phyloP scores from a whole-genome alignment of 2,329 filamentous ascomycete genomes.

The Colletotrichum scovillei region DNA sequence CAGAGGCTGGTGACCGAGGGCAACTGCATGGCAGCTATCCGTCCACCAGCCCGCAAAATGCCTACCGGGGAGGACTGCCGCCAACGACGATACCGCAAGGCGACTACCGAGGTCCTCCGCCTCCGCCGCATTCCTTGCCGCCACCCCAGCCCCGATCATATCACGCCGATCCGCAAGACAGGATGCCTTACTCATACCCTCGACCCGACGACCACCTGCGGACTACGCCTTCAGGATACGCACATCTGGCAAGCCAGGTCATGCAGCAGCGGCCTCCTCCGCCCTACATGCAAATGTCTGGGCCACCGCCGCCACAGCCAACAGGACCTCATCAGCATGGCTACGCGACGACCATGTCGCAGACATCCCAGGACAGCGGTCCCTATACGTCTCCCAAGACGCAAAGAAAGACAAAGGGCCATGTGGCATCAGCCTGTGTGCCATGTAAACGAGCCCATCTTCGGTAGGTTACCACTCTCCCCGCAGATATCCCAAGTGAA shows the following conservation, averaged over 20 bases:
- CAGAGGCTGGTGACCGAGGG: slow-evolving; percentile 66
- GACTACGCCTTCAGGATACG: slow-evolving; percentile 42
- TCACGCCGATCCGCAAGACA: slow-evolving; percentile 51
- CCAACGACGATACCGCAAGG: slow-evolving; percentile 45
- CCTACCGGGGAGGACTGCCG: slow-evolving; percentile 54
- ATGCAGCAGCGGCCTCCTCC: slow-evolving; percentile 36
- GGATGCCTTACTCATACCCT: slow-evolving; percentile 52
- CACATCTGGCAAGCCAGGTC: slow-evolving; percentile 31
- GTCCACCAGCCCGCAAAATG: slow-evolving; percentile 58
- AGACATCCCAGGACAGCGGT: slow-evolving; percentile 53
- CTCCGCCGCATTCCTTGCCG: slow-evolving; percentile 38
- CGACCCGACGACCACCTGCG: slow-evolving; percentile 51
- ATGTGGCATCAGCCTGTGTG: slow-evolving; percentile 86
- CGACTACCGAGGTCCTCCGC: slow-evolving; percentile 45
- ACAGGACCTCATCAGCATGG: slow-evolving; percentile 38
- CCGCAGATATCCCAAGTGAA: neutral
- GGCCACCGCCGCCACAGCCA: slow-evolving; percentile 45
- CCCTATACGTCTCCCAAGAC: slow-evolving; percentile 68
- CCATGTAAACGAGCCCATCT: slow-evolving; percentile 89
- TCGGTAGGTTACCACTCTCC: slow-evolving; percentile 56
- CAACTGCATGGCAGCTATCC: slow-evolving; percentile 57
- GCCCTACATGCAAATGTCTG: slow-evolving; percentile 39
- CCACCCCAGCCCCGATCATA: slow-evolving; percentile 51
- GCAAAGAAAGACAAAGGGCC: slow-evolving; percentile 78
- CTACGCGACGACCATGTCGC: slow-evolving; percentile 44